Conservation (phyloP, 768 basidiomycete genomes). For the Amanita pallidorosea region DNA sequence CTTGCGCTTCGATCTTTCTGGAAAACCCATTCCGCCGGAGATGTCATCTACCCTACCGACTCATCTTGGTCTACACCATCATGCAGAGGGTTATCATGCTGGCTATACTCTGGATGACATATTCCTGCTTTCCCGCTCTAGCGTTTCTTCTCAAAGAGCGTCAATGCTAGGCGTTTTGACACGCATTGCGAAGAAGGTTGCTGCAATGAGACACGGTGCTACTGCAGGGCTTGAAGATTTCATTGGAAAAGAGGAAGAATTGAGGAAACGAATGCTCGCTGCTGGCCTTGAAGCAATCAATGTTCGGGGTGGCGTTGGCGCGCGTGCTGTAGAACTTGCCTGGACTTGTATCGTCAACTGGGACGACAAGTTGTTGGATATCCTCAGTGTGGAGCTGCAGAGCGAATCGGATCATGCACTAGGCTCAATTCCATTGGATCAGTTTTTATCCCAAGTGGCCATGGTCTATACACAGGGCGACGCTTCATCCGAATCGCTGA, state of each 20-base stretch:
- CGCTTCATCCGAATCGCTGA: constrained; percentile 35
- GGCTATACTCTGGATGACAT: constrained; percentile 88
- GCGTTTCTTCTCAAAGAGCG: constrained; percentile 73
- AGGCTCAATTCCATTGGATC: constrained; percentile 23
- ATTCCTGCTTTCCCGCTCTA: constrained; percentile 69
- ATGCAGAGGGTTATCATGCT: constrained; percentile 67
- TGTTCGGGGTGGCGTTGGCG: constrained; percentile 58
- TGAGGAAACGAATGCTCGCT: constrained; percentile 55
- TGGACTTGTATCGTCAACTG: constrained; percentile 71
- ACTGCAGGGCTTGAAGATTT: constrained; percentile 25
- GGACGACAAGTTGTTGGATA: constrained; percentile 27
- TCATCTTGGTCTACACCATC: constrained; percentile 85
- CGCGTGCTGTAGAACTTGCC: constrained; percentile 56
- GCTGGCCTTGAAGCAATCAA: constrained; percentile 56
- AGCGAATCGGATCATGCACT: constrained; percentile 17
- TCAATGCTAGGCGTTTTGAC: constrained; percentile 70
- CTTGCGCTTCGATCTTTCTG: constrained; percentile 72
- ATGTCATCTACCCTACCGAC: constrained; percentile 57
- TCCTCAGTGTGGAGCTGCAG: constrained; percentile 41
- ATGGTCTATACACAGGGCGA: constrained; percentile 27
- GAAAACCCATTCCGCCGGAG: constrained; percentile 48
- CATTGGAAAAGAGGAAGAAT: constrained; percentile 27
- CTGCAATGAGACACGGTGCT: constrained; percentile 21
- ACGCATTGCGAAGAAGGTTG: constrained; percentile 35
- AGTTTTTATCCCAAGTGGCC: constrained; percentile 40